Conservation (phyloP, 2,329 filamentous ascomycete genomes). For the Penicillium oxalicum region DNA sequence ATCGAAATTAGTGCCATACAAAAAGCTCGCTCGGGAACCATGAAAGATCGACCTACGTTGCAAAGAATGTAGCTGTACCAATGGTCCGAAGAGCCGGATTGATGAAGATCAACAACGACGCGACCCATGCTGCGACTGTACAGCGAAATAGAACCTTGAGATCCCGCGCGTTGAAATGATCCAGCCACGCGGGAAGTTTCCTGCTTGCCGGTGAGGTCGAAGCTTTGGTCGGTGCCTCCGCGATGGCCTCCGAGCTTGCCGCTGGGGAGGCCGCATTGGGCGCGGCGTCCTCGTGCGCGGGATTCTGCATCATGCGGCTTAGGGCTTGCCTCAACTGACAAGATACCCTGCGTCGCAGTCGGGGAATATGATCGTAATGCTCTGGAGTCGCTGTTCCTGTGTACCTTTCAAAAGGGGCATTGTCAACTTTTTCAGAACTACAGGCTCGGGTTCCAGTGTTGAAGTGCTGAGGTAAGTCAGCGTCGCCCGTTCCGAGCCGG, state of each 20-base stretch:
- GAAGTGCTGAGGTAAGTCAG: conserved; percentile 1
- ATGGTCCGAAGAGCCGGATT: conserved; percentile 37
- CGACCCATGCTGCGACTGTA: conserved; percentile 43
- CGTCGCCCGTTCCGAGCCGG: not conserved
- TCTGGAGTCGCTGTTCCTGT: too few species aligned
- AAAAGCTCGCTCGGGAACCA: not conserved
- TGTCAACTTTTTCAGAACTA: too few species aligned
- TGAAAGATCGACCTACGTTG: conserved; percentile 17
- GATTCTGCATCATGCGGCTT: conserved; percentile 6
- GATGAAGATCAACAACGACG: conserved; percentile 45
- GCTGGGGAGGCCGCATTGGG: conserved; percentile 4
- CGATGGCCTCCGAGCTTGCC: conserved; percentile 5
- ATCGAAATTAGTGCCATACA: conserved; percentile 5
- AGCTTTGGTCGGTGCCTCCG: conserved; percentile 3
- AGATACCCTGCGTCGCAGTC: too few species aligned
- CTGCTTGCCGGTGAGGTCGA: conserved; percentile 6
- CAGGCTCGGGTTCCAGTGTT: too few species aligned
- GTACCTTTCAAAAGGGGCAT: too few species aligned
- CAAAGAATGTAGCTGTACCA: conserved; percentile 45
- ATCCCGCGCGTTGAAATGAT: conserved; percentile 46
- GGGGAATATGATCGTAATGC: too few species aligned
- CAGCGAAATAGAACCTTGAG: conserved; percentile 46
- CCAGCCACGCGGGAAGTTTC: conserved; percentile 25
- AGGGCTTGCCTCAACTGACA: too few species aligned
- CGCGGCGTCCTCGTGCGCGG: conserved; percentile 7